Base-by-base conservation (phyloP, 768 basidiomycete species). In the Tulasnella sp. region DNA sequence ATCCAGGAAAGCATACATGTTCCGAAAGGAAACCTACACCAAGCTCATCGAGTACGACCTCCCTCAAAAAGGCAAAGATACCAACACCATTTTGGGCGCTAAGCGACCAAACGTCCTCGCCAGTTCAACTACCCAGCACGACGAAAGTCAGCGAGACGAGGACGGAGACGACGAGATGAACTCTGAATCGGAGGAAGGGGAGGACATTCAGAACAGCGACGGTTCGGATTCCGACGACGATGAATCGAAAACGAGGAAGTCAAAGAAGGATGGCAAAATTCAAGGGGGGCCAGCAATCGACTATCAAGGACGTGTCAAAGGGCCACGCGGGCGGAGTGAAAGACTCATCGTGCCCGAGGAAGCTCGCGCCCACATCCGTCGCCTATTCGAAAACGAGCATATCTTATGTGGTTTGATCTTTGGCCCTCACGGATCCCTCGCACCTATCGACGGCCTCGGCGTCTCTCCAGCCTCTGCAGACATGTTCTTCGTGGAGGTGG, bases 21-120 rank as follows among this genome's bases (percentile, higher is more conserved):
- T 93, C 83, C 91, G 96, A 73, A 98, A 94, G 83, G 97, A 99
- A 81, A 94, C 93, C 0, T 87, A 93, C 82, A 94, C 92, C 71
- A 99, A 98, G 84, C 88, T 99, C 75, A 91, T 99, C 81, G 96
- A 99, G 84, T 93, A 94, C 81, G 96, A 96, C 80, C 87, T 99
- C 39, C 86, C 93, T 7, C 71, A 82, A 1, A 97, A 95, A 83
- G 91, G 94, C 82, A 95, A 93, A 83, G 86, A 82, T 67, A 83
- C 85, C 52, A 87, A 91, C 81, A 80, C 81, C 6, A 86, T 88
- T 22, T 73, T 88, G 12, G 84, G 87, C 15, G 82, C 90, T 75
- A 89, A 85, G 79, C 89, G 93, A n/a, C 93, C 91, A 17, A 87
- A 96, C 81, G 92, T 97, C 19, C 85, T 97, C 22, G 68, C 83